These are phyloP conservation scores for Astrothelium subdiscretum DNA, from an alignment of 495 filamentous ascomycete genomes.

Conservation along the genomic window DNA sequence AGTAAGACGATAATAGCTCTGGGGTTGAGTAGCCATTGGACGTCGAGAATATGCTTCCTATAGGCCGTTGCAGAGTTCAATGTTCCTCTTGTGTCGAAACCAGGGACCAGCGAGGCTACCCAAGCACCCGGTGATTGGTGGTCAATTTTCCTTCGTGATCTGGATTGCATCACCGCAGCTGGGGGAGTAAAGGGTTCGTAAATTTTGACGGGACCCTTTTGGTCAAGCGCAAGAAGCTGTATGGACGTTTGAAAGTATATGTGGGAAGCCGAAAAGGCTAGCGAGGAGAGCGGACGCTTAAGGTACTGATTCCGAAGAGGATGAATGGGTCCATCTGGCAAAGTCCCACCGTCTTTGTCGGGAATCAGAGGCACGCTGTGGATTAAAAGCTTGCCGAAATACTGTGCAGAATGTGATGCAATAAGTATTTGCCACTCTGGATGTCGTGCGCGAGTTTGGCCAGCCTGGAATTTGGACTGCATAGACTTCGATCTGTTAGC, in stretches of 20 bases:
- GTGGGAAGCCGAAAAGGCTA: not conserved
- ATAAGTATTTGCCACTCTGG: constrained; percentile 45
- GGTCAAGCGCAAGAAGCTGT: constrained; percentile 54
- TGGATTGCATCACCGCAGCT: not conserved
- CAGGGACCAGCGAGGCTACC: constrained; percentile 18
- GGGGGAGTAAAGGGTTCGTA: constrained; percentile 31
- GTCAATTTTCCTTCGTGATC: not conserved
- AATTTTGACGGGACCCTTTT: constrained; percentile 57
- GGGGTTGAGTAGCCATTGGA: constrained; percentile 73
- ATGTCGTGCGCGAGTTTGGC: not conserved
- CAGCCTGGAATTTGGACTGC: not conserved
- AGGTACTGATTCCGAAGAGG: constrained; percentile 29
- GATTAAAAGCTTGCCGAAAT: constrained; percentile 50
- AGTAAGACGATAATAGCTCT: constrained; percentile 64
- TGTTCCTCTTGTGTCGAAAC: constrained; percentile 6
- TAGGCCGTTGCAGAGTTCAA: constrained; percentile 6
- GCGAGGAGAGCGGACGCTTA: constrained; percentile 35
- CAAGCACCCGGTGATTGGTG: constrained; percentile 14
- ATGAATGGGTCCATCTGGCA: not conserved
- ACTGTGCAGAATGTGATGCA: constrained; percentile 54
- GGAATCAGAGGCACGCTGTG: constrained; percentile 38
- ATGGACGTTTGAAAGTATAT: constrained; percentile 23
- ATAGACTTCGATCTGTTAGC: not conserved
- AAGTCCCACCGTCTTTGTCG: not conserved
- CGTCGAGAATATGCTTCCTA: constrained; percentile 69